Conservation (phyloP, 176 grass and related monocot species). For the Alopecurus myosuroides region DNA sequence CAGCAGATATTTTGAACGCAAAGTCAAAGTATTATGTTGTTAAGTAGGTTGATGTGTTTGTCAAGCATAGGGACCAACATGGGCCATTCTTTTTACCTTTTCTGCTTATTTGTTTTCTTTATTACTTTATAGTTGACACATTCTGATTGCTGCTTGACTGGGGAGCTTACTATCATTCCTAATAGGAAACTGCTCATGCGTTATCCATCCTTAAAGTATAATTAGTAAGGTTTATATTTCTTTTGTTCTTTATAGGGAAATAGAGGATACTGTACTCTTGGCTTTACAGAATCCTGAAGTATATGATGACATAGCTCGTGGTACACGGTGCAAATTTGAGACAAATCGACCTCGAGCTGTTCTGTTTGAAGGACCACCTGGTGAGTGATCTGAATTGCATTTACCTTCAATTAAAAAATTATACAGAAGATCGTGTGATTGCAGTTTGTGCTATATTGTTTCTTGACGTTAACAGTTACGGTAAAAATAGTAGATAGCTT, state of each 20-base stretch:
- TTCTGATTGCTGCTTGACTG: neutral
- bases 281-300: conserved; percentile 86
- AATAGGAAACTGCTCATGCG: neutral
- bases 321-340: conserved; percentile 85
- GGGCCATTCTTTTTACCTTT: neutral
- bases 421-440: neutral
- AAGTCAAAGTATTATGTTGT: neutral
- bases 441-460: neutral
- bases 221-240: neutral
- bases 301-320: conserved; percentile 89
- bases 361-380: conserved; percentile 95
- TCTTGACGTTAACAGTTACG: neutral
- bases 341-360: conserved; percentile 86
- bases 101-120: neutral
- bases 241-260: conserved; percentile 61
- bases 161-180: neutral
- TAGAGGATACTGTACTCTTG: conserved; percentile 93
- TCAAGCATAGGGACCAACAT: neutral
- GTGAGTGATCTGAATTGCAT: conserved; percentile 25
- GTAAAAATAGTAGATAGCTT: neutral
- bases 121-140: neutral
- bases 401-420: neutral
- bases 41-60: neutral
- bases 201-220: neutral
- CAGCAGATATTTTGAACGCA: neutral